Percentiles rank a stretch among this genome's conserved stretches.
These are phyloP conservation scores for Colletotrichum sansevieriae DNA, from an alignment of 2,329 filamentous ascomycete genomes.

Conservation along the genomic window DNA sequence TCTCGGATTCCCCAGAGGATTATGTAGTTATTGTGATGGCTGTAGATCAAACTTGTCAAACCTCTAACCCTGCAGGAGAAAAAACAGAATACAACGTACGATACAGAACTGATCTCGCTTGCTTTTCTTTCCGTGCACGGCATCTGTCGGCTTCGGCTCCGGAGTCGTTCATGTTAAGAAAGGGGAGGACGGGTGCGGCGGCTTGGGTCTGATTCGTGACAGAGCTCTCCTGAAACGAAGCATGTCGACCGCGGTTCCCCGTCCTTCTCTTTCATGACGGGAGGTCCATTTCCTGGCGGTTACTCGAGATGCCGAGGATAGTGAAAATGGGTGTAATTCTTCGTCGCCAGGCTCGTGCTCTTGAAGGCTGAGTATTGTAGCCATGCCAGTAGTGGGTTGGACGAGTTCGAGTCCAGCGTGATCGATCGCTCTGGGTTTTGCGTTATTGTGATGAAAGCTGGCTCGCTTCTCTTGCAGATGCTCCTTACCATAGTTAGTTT, in stretches of 20 bases:
- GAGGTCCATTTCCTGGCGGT: neutral
- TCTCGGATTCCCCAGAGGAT: no score
- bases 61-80: no score
- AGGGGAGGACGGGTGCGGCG: neutral
- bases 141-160: no score
- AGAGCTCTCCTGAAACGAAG: constrained; percentile 30
- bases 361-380: neutral
- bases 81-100: no score
- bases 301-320: neutral
- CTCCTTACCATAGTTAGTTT: no score
- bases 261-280: neutral
- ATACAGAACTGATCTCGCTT: neutral
- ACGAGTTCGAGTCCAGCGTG: no score
- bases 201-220: constrained; percentile 18
- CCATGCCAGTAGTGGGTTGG: no score
- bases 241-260: constrained; percentile 22
- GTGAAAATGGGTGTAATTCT: neutral
- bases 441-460: no score
- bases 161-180: neutral
- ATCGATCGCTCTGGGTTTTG: no score
- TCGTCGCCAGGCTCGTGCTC: neutral
- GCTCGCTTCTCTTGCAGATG: no score
- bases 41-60: neutral
- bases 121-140: no score
- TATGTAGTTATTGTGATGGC: no score